Conservation (phyloP, 164 flowering plant species). For the Tinospora cordifolia region DNA sequence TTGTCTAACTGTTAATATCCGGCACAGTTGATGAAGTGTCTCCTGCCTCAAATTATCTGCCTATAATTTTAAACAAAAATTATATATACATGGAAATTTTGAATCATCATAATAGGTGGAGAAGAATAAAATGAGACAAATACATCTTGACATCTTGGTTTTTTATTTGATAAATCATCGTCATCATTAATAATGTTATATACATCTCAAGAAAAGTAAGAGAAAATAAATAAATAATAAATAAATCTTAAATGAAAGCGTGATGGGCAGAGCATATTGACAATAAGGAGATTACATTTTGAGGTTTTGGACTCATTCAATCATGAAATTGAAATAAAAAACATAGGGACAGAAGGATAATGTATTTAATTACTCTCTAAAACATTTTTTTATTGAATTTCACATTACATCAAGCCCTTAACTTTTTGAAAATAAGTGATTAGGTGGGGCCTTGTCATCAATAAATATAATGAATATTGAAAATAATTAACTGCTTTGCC, state of each 20-base stretch:
- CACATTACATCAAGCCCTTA: slow-evolving; percentile 2
- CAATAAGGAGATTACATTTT: no score
- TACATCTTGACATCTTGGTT: no score
- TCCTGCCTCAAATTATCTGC: slow-evolving; percentile 96
- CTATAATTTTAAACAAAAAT: slow-evolving; percentile 24
- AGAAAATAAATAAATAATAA: background rate
- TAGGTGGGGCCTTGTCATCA: background rate
- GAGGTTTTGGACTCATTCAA: slow-evolving; percentile 26
- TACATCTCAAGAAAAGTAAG: background rate
- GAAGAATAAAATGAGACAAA: no score
- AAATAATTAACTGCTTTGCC: no score
- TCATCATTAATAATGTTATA: no score
- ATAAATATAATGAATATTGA: background rate
- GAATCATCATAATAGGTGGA: no score
- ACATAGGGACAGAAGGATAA: background rate
- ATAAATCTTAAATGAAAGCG: no score
- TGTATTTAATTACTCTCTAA: background rate
- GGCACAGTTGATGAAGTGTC: slow-evolving; percentile 77
- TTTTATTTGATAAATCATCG: no score
- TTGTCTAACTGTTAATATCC: slow-evolving; percentile 75
- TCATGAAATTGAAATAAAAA: background rate
- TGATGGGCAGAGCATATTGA: no score
- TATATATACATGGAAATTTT: no score
- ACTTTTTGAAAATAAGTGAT: background rate
- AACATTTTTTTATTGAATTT: background rate